Evolutionary conservation across 78 protist species (phyloP), one percentile per base, ranked within the genome.

Genomic region (Dictyostelium discoideum): DNA sequence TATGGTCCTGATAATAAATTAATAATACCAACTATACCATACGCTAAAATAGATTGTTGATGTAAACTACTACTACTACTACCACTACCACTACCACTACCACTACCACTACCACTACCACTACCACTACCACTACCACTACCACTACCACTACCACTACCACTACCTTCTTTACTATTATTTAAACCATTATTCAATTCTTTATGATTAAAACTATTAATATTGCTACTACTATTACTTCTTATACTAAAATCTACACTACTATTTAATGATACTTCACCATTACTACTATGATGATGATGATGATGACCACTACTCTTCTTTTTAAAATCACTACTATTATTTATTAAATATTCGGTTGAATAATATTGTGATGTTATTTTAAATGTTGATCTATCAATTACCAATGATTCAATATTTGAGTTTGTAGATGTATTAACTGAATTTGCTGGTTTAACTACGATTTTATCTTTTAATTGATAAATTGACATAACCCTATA

Each of bases 11-110:
- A 89, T 39, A 89, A 44, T 65, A 89, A 44, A 67, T 89, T 89
- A 18, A 89, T 89, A 16, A 89, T 89, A 29, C 94, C 94, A 26
- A 89, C 87, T 16, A 89, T 89, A 42, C 94, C 94, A 48, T 89
- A 81, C 24, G 94, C 94, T 18, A 63, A 32, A 20, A 89, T 80
- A 29, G 81, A 74, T n/a, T 57, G 74, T 84, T 76, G 22, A 39
- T 76, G 82, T 32, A 39, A 39, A 24, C 54, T 80, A 26, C 7
- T 54, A 29, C n/a, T 82, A 54, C 26, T 54, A 26, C 85, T 48
- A 18, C 14, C 44, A 37, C 85, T 80, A 5, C 9, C 3, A 48
- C 37, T 14, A 14, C 11, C 29, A 29, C 6, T 42, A 42, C 10
- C n/a, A 10, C 5, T n/a, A n/a, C 18, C n/a, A n/a, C 16, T 44